A percentile compares a stretch with the other conserved stretches of the same genome.
phyloP scores from a whole-genome alignment of 169 alveolate species.

The Plasmodium berghei region DNA sequence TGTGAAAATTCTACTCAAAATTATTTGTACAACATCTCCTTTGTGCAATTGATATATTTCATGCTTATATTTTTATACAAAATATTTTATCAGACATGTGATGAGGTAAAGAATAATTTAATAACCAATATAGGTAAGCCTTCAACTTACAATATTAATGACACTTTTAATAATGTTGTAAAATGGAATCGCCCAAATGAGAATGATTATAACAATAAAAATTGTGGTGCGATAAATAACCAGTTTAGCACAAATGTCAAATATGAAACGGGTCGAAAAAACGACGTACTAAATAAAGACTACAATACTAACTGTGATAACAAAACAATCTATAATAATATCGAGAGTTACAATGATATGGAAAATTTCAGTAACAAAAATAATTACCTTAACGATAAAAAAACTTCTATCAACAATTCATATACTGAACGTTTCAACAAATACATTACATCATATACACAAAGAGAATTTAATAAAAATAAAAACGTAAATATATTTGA shows the following conservation, averaged over 20 bases:
- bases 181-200: neutral
- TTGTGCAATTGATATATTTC: conserved; percentile 71
- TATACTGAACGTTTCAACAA: conserved; percentile 25
- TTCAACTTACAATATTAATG: neutral
- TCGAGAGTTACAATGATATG: neutral
- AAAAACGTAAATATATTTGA: neutral
- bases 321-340: neutral
- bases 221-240: neutral
- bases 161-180: neutral
- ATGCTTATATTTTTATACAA: conserved; percentile 67
- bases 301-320: neutral
- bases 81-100: conserved; percentile 50
- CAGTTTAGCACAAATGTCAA: too few species aligned
- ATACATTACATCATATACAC: conserved; percentile 39
- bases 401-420: neutral
- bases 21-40: conserved; percentile 62
- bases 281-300: neutral
- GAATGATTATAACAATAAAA: neutral
- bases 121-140: neutral
- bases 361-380: neutral
- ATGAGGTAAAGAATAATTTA: neutral
- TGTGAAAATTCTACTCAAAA: conserved; percentile 9
- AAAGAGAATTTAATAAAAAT: neutral
- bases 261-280: neutral
- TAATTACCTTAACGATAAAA: neutral